Percentiles rank a stretch among this genome's conserved stretches.
Evolutionary conservation across 2,329 filamentous ascomycete species (phyloP).

Genomic region (Colletotrichum orchidophilum): DNA sequence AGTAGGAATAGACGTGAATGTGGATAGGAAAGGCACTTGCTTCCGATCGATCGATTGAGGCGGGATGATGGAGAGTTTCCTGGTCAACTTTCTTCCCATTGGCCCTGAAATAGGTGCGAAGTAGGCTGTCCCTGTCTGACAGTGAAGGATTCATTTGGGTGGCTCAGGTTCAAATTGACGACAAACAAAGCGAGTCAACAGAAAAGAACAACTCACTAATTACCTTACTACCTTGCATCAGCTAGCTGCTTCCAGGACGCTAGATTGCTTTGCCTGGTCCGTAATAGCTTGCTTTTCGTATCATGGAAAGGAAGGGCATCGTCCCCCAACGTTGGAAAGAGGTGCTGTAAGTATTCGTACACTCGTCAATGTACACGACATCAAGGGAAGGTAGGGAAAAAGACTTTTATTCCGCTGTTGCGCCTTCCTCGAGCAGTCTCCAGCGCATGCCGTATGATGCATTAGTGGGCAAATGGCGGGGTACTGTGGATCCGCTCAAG

Average conservation of each 20-base stretch:
- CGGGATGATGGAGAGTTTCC: conserved; percentile 16
- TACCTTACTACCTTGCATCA: conserved; percentile 7
- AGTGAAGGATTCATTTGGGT: too few species aligned
- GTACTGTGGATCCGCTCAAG: conserved; percentile 18
- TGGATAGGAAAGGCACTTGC: neutral
- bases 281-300: neutral
- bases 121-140: neutral
- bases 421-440: conserved; percentile 2
- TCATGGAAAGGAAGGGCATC: conserved; percentile 20
- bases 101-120: neutral
- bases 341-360: neutral
- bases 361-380: neutral
- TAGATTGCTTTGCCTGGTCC: conserved; percentile 14
- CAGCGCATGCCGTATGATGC: conserved; percentile 26
- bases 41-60: conserved; percentile 31
- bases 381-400: neutral
- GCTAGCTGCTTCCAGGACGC: conserved; percentile 6
- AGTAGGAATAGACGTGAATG: neutral
- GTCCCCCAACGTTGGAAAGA: conserved; percentile 15
- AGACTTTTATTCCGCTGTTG: neutral
- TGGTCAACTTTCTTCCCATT: neutral
- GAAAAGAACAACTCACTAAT: conserved; percentile 11
- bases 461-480: conserved; percentile 32
- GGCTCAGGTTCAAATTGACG: too few species aligned
- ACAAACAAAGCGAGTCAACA: conserved; percentile 12